A percentile compares a stretch with the other conserved stretches of the same genome.
These are phyloP conservation scores for Leucosporidium yakuticum DNA, from an alignment of 768 basidiomycete genomes.

Conservation along the genomic window DNA sequence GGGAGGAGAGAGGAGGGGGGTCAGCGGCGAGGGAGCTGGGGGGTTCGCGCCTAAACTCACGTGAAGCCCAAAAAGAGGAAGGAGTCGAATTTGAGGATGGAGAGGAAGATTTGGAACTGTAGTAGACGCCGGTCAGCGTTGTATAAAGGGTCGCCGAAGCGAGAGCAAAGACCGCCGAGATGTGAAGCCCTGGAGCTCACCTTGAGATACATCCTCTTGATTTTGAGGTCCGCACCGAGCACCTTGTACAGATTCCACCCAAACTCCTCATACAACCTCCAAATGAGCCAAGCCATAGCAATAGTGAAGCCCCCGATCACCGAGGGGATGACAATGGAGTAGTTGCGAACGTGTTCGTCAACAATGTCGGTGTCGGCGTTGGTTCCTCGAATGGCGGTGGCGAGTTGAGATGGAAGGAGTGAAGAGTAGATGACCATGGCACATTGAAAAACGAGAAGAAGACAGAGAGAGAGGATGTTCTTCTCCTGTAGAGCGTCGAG, in stretches of 20 bases:
- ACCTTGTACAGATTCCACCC: constrained; percentile 27
- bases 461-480: constrained; percentile 2
- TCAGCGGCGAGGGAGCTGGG: neutral
- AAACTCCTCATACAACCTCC: constrained; percentile 24
- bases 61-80: constrained; percentile 13
- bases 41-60: too few species aligned
- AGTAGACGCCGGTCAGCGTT: too few species aligned
- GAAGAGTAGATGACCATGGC: constrained; percentile 28
- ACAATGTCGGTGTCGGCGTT: constrained; percentile 22
- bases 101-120: constrained; percentile 8
- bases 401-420: constrained; percentile 25
- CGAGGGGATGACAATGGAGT: constrained; percentile 25
- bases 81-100: constrained; percentile 25
- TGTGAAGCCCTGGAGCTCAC: too few species aligned
- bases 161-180: too few species aligned
- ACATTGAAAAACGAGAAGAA: constrained; percentile 14
- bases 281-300: constrained; percentile 10
- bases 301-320: constrained; percentile 11
- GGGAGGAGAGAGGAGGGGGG: neutral
- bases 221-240: constrained; percentile 2
- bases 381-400: constrained; percentile 10
- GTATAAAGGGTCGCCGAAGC: too few species aligned
- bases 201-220: constrained; percentile 5
- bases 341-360: constrained; percentile 9
- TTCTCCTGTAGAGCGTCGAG: constrained; percentile 17